A percentile compares a stretch with the other conserved stretches of the same genome.
Conservation (phyloP, 208 protist species). For the Trichomonas gallinae region DNA sequence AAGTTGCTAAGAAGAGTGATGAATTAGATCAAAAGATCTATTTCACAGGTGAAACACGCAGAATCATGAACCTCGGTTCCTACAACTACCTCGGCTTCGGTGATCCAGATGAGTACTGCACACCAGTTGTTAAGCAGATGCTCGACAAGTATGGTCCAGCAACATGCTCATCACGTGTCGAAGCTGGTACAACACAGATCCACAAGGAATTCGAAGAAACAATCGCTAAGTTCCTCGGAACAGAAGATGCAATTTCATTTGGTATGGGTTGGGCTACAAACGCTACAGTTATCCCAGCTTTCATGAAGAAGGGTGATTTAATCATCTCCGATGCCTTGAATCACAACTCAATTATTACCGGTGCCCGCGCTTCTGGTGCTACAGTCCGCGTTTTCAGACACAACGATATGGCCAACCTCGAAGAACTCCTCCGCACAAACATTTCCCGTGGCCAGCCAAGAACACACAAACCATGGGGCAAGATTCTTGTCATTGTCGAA, state of each 20-base stretch:
- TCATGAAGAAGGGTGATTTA: conserved; percentile 30
- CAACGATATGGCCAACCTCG: conserved; percentile 33
- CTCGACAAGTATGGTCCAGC: conserved; percentile 23
- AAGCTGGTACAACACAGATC: conserved; percentile 22
- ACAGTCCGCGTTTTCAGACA: conserved; percentile 37
- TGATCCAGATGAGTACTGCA: conserved; percentile 34
- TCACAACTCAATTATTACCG: conserved; percentile 32
- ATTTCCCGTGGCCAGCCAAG: conserved; percentile 35
- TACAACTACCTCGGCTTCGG: conserved; percentile 53
- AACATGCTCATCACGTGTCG: conserved; percentile 18
- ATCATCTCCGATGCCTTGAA: conserved; percentile 31
- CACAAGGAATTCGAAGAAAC: conserved; percentile 37
- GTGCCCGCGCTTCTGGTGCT: conserved; percentile 38
- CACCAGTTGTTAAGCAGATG: conserved; percentile 23
- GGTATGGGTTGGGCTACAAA: conserved; percentile 52
- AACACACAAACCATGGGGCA: conserved; percentile 37
- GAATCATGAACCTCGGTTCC: conserved; percentile 45
- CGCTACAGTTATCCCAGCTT: conserved; percentile 40
- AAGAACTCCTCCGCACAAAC: conserved; percentile 27
- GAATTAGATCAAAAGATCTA: neutral
- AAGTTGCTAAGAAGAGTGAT: neutral
- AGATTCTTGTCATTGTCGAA: conserved; percentile 47
- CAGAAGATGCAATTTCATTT: conserved; percentile 28
- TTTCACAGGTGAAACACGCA: conserved; percentile 25
- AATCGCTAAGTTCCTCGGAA: neutral